Base-by-base conservation (phyloP, 768 basidiomycete genomes). In the Trametes sanguinea region DNA sequence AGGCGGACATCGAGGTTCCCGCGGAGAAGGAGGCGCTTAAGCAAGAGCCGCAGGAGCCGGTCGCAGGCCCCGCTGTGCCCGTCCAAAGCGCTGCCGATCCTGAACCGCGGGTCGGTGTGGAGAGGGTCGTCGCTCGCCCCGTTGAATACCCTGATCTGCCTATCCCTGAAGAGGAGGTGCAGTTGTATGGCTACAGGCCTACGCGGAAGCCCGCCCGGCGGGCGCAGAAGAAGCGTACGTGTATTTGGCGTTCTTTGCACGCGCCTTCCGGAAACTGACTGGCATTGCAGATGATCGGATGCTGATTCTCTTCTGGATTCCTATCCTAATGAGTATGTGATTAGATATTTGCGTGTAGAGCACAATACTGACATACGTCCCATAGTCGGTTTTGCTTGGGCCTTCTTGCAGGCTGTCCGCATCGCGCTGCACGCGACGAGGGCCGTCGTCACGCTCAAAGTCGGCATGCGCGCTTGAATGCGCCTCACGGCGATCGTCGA, bases 231-330 rank as follows among this genome's bases (percentile, higher is more conserved):
- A 91, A 92, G 77, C 85, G 90, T 91, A 68, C 69, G 85, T 80
- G 43, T 50, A 11, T 35, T 4, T 17, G 10, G 13, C 4, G 8
- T 22, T 30, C 27, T 13, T 42, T 33, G 58, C 32, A 16, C 42
- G 7, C 11, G 4, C 27, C 11, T 3, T 27, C 35, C 11, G 8
- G 10, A 57, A 54, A 54, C 32, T 60, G 11, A 67, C 13, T 46
- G 14, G 29, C 42, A 1, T 63, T 60, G 33, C 68, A 92, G 90
- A 88, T 75, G 92, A 94, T 71, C 86, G 85, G 44, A 94, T 94
- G 92, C 82, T 94, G 48, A 69, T 91, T 39, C 71, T 89, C 44
- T 94, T 94, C 78, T 94, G 92, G 92, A 79, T 94, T 67, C 92
- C 92, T 16, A 90, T 94, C 69, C 78, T 94, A 8, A 73, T 93